Base-by-base conservation (phyloP, 768 basidiomycete species). In the Trametes punicea region DNA sequence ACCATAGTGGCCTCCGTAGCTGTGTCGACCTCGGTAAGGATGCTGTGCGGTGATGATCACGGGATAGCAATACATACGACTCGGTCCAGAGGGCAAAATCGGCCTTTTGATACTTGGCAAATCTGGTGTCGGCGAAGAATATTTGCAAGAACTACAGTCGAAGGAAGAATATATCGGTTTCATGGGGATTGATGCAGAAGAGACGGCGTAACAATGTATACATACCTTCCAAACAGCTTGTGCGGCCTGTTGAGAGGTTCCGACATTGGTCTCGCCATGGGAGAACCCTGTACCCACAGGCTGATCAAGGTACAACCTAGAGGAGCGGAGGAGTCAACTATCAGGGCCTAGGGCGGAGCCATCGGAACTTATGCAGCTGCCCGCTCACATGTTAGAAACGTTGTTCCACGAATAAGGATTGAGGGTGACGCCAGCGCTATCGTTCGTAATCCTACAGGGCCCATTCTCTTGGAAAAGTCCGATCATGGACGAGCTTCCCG, bases 31-130 rank as follows among this genome's bases (percentile, higher is more conserved):
- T 30, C 20, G 40, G 52, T 36, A 52, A 47, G 18, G 46, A 54
- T 41, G 57, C 46, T 59, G 51, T 54, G 51, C 51, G 20, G 10
- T 54, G 51, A 54, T 54, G 18, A 59, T 53, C 51, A 54, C 34
- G 26, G 26, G 29, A 23, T 11, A 39, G n/a, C 57, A 26, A 26
- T 39, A 47, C 62, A n/a, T 57, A 71, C 73, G 82, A 84, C 66
- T 85, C 83, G 0, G 83, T 83, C 84, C 84, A 87, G 47, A 85
- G 70, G 0, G 79, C 83, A 54, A 85, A 73, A 2, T 77, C 74
- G 51, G 72, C 75, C 9, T 60, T 61, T 29, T 73, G 65, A 45
- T 76, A 78, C 49, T 78, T 75, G 48, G 77, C 63, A 62, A 85
- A 87, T 56, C 76, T 75, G 6, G 74, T 60, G 61, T 87, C 83